A percentile compares a stretch with the other conserved stretches of the same genome.
Evolutionary conservation across 2,329 filamentous ascomycete species (phyloP).

Genomic region (Fusarium clavum): DNA sequence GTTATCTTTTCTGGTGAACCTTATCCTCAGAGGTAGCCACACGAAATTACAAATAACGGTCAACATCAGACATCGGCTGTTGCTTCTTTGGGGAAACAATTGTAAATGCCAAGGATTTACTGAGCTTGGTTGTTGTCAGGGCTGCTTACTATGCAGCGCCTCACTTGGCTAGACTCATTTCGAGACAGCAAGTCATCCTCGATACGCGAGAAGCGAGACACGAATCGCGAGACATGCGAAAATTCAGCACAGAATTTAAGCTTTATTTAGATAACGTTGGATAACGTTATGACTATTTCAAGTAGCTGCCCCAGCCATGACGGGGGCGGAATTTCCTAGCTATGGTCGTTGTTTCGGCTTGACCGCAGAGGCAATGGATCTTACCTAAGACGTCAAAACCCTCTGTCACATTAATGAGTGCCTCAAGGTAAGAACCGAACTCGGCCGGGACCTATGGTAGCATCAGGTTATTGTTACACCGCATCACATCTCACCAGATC

Average conservation of each 20-base stretch:
- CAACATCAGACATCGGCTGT: neutral
- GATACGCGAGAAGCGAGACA: neutral
- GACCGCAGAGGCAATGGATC: neutral
- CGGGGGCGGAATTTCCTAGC: neutral
- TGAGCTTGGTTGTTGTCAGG: neutral
- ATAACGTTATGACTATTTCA: neutral
- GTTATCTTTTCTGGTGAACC: too few species aligned
- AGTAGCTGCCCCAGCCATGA: neutral
- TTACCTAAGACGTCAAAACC: too few species aligned
- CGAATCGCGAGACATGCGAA: constrained; percentile 11
- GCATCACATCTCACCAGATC: neutral
- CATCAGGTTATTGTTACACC: neutral
- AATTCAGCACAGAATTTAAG: neutral
- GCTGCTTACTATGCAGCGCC: neutral
- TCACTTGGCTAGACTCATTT: neutral
- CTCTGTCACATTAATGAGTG: neutral
- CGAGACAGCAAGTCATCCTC: neutral
- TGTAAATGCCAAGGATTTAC: neutral
- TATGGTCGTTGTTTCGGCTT: neutral
- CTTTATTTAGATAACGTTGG: neutral
- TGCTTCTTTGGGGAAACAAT: neutral
- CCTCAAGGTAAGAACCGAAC: neutral
- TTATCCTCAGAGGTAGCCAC: neutral
- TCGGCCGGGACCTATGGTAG: neutral
- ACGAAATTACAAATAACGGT: neutral